These are phyloP conservation scores for Peronosclerospora sorghi DNA, from an alignment of 352 stramenopile genomes.

Conservation along the genomic window DNA sequence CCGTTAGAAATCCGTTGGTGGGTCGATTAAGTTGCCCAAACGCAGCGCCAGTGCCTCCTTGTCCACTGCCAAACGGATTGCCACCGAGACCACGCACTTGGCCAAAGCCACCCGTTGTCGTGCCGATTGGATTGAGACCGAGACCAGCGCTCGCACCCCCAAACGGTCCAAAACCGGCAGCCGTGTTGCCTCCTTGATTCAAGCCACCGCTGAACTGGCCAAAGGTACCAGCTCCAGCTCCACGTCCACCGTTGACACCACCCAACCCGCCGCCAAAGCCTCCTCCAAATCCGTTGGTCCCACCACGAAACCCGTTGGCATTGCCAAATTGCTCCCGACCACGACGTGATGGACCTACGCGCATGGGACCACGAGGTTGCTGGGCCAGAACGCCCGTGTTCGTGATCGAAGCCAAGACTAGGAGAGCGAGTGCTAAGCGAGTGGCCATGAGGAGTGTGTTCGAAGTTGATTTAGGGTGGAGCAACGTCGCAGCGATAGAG, in stretches of 20 bases:
- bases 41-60: background rate
- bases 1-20: slow-evolving; percentile 1
- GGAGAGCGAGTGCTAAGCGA: slow-evolving; percentile 12
- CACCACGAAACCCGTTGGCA: slow-evolving; percentile 2
- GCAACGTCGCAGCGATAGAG: background rate
- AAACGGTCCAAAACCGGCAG: slow-evolving; percentile 2
- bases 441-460: slow-evolving; percentile 7
- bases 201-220: slow-evolving; percentile 1
- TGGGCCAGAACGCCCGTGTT: slow-evolving; percentile 6
- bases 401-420: slow-evolving; percentile 6
- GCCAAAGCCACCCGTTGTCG: slow-evolving; percentile 2
- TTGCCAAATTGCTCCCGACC: slow-evolving; percentile 12
- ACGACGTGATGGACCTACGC: slow-evolving; percentile 7
- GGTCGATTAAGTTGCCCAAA: background rate
- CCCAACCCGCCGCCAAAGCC: slow-evolving; percentile 2
- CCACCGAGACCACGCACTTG: slow-evolving; percentile 1
- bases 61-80: slow-evolving; percentile 2
- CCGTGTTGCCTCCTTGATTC: too few species aligned
- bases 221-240: slow-evolving; percentile 1
- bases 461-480: background rate
- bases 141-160: background rate
- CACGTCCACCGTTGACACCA: background rate
- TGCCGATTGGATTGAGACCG: background rate
- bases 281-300: background rate
- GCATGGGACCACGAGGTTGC: slow-evolving; percentile 8